These are phyloP conservation scores for Marasmius sp. DNA, from an alignment of 1,284 basidiomycete species.

Conservation along the genomic window DNA sequence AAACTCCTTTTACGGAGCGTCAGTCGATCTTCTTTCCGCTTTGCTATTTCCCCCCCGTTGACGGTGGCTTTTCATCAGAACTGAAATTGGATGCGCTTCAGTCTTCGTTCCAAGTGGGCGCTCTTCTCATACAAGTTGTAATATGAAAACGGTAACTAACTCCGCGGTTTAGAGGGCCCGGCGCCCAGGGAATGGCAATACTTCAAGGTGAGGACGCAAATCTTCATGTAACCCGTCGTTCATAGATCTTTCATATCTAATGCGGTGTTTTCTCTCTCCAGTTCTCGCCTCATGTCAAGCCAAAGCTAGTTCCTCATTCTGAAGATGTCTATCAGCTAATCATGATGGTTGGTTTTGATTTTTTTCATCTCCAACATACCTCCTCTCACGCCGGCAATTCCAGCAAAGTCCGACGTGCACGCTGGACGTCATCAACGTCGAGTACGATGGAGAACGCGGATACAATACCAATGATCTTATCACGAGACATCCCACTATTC, in stretches of 20 bases:
- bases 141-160: not conserved
- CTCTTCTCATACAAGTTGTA: not conserved
- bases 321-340: constrained; percentile 11
- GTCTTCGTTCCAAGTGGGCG: constrained; percentile 1
- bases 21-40: constrained; percentile 5
- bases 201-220: not conserved
- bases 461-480: constrained; percentile 34
- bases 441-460: constrained; percentile 15
- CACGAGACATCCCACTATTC: constrained; percentile 35
- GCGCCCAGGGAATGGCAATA: constrained; percentile 2
- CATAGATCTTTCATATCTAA: not conserved
- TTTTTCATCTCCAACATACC: not conserved
- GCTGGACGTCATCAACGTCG: constrained; percentile 4
- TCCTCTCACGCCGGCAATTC: not conserved
- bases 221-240: not conserved
- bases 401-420: constrained; percentile 5
- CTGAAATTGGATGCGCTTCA: constrained; percentile 20
- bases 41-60: not conserved
- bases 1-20: constrained; percentile 29
- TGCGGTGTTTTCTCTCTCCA: not conserved
- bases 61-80: constrained; percentile 14
- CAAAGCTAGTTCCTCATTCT: constrained; percentile 2
- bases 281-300: constrained; percentile 8
- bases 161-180: constrained; percentile 3
- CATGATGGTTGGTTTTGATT: not conserved